Conservation (phyloP, 106 monocot species). For the Agapanthus africanus region DNA sequence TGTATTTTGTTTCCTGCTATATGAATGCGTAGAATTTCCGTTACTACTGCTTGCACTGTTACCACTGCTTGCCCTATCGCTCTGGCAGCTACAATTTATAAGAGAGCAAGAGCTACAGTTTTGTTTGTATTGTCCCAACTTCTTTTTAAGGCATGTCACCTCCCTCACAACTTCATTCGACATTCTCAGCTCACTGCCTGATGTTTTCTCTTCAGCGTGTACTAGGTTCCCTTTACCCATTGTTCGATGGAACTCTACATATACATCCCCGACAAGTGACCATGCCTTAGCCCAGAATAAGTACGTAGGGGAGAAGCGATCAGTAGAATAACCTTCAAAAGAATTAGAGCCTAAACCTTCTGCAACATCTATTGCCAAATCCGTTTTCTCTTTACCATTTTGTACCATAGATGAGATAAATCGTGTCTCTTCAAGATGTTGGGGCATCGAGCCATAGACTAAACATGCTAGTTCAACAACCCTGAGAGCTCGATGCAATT, state of each 20-base stretch:
- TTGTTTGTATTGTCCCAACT: slow-evolving; percentile 55
- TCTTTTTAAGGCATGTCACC: slow-evolving; percentile 88
- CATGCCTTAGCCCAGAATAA: slow-evolving; percentile 93
- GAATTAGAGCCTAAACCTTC: slow-evolving; percentile 9
- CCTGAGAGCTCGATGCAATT: slow-evolving; percentile 63
- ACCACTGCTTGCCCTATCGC: slow-evolving; percentile 85
- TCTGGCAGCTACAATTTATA: slow-evolving; percentile 89
- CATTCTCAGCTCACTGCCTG: slow-evolving; percentile 46
- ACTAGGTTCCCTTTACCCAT: slow-evolving; percentile 26
- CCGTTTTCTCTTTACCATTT: slow-evolving; percentile 15
- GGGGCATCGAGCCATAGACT: slow-evolving; percentile 97
- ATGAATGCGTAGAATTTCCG: slow-evolving; percentile 22
- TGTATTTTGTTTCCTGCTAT: slow-evolving; percentile 46
- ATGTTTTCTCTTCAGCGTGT: slow-evolving; percentile 25
- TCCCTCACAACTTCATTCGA: slow-evolving; percentile 93
- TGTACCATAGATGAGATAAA: slow-evolving; percentile 86
- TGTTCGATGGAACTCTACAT: slow-evolving; percentile 53
- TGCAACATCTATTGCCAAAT: slow-evolving; percentile 14
- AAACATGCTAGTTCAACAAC: slow-evolving; percentile 86
- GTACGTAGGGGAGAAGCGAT: slow-evolving; percentile 30
- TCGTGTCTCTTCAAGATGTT: slow-evolving; percentile 63
- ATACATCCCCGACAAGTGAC: slow-evolving; percentile 91
- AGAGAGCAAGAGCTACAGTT: slow-evolving; percentile 83
- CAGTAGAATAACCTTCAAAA: slow-evolving; percentile 17
- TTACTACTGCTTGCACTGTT: slow-evolving; percentile 91